Percentiles rank a stretch among this genome's conserved stretches.
Conservation (phyloP, 352 stramenopile genomes). For the Pythium guiyangense region DNA sequence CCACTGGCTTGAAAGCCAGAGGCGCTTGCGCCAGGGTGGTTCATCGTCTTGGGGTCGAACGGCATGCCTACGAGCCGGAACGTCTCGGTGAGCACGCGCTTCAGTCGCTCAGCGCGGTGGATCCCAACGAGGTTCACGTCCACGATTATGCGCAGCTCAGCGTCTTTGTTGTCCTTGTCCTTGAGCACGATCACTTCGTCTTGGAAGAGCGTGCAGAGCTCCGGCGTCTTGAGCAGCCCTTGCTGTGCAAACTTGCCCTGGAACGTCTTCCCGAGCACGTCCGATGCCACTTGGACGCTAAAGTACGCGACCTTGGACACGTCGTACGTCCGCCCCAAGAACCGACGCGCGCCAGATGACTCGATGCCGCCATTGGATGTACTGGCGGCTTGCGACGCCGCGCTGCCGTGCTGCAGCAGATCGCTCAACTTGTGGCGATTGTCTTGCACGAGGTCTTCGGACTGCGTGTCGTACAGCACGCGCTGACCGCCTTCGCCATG, state of each 20-base stretch:
- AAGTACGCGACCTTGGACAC: slow-evolving; percentile 52
- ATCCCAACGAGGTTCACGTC: slow-evolving; percentile 47
- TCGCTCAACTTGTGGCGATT: slow-evolving; percentile 30
- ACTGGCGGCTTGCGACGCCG: neutral
- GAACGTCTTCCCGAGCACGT: slow-evolving; percentile 27
- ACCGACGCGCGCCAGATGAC: slow-evolving; percentile 9
- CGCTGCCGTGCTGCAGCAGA: slow-evolving; percentile 16
- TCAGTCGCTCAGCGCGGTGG: slow-evolving; percentile 40
- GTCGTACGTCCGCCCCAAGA: slow-evolving; percentile 56
- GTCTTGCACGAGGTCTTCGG: slow-evolving; percentile 33
- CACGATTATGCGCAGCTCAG: slow-evolving; percentile 29
- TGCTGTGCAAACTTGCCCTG: slow-evolving; percentile 33
- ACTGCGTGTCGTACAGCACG: slow-evolving; percentile 38
- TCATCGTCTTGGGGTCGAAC: slow-evolving; percentile 47
- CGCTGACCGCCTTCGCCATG: slow-evolving; percentile 38
- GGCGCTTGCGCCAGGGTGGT: slow-evolving; percentile 10
- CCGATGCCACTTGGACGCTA: slow-evolving; percentile 37
- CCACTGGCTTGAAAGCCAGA: neutral
- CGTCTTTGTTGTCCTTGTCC: slow-evolving; percentile 36
- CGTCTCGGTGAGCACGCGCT: slow-evolving; percentile 48
- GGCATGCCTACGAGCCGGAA: slow-evolving; percentile 58
- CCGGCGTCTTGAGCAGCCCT: slow-evolving; percentile 24
- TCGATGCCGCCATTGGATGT: neutral
- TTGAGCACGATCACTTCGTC: slow-evolving; percentile 32
- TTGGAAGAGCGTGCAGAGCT: slow-evolving; percentile 15